phyloP scores from a whole-genome alignment of 768 basidiomycete genomes.

The Trametes cinnabarina region DNA sequence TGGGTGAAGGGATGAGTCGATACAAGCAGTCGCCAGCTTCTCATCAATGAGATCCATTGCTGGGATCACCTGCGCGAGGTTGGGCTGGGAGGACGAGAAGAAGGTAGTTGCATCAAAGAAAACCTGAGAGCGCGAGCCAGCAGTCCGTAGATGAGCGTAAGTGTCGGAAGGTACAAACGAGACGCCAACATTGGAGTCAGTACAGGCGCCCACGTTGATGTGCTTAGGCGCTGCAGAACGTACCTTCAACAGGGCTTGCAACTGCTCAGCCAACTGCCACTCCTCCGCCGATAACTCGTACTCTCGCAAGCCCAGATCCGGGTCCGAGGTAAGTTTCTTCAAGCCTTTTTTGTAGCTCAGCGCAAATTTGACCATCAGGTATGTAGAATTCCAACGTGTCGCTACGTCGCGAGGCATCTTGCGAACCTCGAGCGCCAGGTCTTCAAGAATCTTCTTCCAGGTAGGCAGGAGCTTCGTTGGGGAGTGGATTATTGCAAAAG shows the following conservation, averaged over 20 bases:
- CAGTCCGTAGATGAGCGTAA: too few relatives aligned
- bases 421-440: neutral
- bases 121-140: too few relatives aligned
- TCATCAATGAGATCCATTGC: neutral
- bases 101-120: neutral
- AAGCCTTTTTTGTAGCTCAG: neutral
- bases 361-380: neutral
- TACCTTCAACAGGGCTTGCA: neutral
- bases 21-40: neutral
- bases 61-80: neutral
- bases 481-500: slow-evolving; percentile 26
- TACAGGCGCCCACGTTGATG: too few relatives aligned
- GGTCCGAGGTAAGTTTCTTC: neutral
- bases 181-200: too few relatives aligned
- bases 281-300: neutral
- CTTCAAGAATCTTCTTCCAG: neutral
- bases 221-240: too few relatives aligned
- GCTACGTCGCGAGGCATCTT: neutral
- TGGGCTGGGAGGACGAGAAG: neutral
- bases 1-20: neutral
- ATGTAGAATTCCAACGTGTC: slow-evolving; percentile 12
- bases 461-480: slow-evolving; percentile 31
- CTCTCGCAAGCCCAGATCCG: neutral
- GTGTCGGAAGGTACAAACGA: too few relatives aligned
- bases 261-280: neutral